These are phyloP conservation scores for Hura crepitans DNA, from an alignment of 441 rosid species.

Conservation along the genomic window DNA sequence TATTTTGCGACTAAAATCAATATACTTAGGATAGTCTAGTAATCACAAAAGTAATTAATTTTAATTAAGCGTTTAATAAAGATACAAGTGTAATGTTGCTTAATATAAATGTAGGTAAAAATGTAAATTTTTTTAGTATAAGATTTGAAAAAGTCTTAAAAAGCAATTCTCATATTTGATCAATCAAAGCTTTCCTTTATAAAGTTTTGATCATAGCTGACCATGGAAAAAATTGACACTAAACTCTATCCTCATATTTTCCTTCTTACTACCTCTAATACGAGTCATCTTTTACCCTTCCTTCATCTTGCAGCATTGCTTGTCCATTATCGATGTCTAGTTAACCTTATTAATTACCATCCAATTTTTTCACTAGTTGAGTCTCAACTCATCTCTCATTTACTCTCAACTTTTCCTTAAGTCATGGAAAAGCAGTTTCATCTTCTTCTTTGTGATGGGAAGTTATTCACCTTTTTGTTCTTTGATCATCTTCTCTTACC, in stretches of 20 bases:
- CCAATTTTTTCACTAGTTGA: constrained; percentile 36
- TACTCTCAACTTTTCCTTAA: constrained; percentile 32
- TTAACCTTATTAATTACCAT: constrained; percentile 33
- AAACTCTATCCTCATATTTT: constrained; percentile 25
- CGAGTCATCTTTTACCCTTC: constrained; percentile 34
- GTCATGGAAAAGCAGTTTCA: constrained; percentile 25
- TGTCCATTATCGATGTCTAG: constrained; percentile 16
- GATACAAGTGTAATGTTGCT: too few relatives aligned
- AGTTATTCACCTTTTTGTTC: constrained; percentile 25
- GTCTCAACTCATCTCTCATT: constrained; percentile 24
- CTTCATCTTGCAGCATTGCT: constrained; percentile 32
- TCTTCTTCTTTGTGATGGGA: constrained; percentile 30
- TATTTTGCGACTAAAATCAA: too few relatives aligned
- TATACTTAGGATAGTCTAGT: too few relatives aligned
- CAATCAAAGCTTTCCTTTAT: not conserved
- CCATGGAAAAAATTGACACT: constrained; percentile 11
- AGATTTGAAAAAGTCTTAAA: not conserved
- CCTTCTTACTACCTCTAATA: constrained; percentile 31
- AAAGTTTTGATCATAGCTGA: not conserved
- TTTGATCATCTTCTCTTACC: constrained; percentile 29
- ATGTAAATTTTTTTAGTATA: too few relatives aligned
- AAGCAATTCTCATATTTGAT: not conserved
- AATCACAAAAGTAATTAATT: too few relatives aligned
- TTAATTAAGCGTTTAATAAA: too few relatives aligned
- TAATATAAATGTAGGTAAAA: too few relatives aligned